These are phyloP conservation scores for Rhizophora mangle DNA, from an alignment of 345 rosid species.

Conservation along the genomic window DNA sequence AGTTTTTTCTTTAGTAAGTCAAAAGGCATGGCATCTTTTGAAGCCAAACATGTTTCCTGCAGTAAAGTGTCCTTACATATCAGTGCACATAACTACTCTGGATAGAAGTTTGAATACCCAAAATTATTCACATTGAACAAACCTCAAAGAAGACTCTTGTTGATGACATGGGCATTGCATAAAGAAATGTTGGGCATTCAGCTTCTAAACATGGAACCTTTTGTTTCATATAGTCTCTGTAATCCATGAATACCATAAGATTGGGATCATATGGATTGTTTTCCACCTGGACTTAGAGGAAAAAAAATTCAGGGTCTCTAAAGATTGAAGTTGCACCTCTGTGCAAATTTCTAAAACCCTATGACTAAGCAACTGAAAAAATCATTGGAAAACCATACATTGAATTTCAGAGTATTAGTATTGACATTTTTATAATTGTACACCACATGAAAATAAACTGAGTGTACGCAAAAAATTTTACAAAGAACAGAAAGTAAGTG, in stretches of 20 bases:
- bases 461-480: no score
- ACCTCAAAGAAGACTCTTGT: constrained; percentile 94
- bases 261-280: constrained; percentile 89
- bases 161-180: constrained; percentile 81
- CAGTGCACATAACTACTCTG: constrained; percentile 12
- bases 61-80: constrained; percentile 17
- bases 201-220: constrained; percentile 54
- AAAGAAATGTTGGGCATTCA: constrained; percentile 83
- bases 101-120: background rate
- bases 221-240: constrained; percentile 63
- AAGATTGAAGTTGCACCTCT: background rate
- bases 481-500: background rate
- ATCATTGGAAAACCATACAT: background rate
- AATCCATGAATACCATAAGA: constrained; percentile 98
- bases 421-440: no score
- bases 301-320: constrained; percentile 4
- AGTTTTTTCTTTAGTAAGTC: constrained; percentile 76
- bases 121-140: constrained; percentile 12
- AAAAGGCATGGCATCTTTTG: constrained; percentile 87
- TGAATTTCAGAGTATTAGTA: no score
- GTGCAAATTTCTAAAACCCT: background rate
- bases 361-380: background rate
- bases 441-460: no score
- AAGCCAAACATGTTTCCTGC: constrained; percentile 98
- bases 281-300: constrained; percentile 64